These are phyloP conservation scores for Acer saccharum DNA, from an alignment of 345 rosid genomes.

Conservation along the genomic window DNA sequence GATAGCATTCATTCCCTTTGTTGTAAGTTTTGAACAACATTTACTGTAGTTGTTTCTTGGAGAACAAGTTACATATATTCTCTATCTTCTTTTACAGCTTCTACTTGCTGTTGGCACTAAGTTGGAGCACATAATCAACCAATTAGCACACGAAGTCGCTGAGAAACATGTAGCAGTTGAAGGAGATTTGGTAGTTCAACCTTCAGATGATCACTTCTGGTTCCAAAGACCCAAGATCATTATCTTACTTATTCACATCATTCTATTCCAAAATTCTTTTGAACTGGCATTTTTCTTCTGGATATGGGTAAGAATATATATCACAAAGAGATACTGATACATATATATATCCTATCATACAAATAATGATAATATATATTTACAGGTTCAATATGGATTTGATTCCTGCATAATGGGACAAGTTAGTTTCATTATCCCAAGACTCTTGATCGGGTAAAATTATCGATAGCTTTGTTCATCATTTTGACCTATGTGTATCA, in stretches of 20 bases:
- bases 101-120: slow-evolving; percentile 77
- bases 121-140: slow-evolving; percentile 71
- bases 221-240: slow-evolving; percentile 56
- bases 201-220: slow-evolving; percentile 86
- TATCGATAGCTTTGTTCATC: background rate
- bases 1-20: slow-evolving; percentile 71
- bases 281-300: slow-evolving; percentile 86
- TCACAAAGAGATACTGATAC: too few relatives aligned
- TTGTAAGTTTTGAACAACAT: slow-evolving; percentile 34
- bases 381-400: slow-evolving; percentile 67
- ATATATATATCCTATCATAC: too few relatives aligned
- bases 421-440: slow-evolving; percentile 54
- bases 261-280: slow-evolving; percentile 86
- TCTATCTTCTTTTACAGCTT: slow-evolving; percentile 41
- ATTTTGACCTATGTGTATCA: background rate
- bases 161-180: slow-evolving; percentile 64
- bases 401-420: slow-evolving; percentile 83
- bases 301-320: slow-evolving; percentile 51
- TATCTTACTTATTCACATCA: slow-evolving; percentile 70
- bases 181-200: slow-evolving; percentile 74
- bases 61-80: background rate
- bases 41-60: background rate
- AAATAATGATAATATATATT: background rate
- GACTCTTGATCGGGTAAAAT: slow-evolving; percentile 72
- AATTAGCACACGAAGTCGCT: slow-evolving; percentile 71